Evolutionary conservation across 441 rosid species (phyloP), one percentile per base, ranked within the genome.

Genomic region (Gossypium lobatum): DNA sequence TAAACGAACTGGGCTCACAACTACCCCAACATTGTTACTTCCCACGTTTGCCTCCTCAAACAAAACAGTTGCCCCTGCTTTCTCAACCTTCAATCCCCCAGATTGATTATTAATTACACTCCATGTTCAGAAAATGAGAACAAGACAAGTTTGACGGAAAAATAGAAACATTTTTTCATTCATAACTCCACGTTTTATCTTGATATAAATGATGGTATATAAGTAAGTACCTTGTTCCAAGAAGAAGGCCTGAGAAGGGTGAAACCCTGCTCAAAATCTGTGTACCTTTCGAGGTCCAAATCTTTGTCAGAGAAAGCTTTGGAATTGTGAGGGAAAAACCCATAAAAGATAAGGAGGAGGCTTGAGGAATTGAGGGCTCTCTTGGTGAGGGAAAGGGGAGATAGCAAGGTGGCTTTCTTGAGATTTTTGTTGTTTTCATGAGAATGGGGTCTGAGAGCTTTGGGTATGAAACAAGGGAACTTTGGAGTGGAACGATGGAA

Each of bases 1-100:
- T 52, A 94, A 84, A 71, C 97, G 97, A 88, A 92, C 90, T n/a
- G 94, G 95, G 81, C 73, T 88, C 60, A 92, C 98, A 42, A 92
- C 94, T 55, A 92, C 90, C 68, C 98, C 97, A 16, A 89, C 70
- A 75, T 83, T 92, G 85, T 92, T 92, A 73, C 84, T 86, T 76
- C 89, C 88, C 64, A 80, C 84, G 34, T 73, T 82, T 54, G 80
- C 75, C 79, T 91, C 90, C 86, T 94, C 95, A 78, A 94, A 92
- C 72, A 94, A 82, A 77, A 75, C 93, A 4, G 85, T 86, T 8
- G 98, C 96, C 67, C 96, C 98, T 68, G 96, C 92, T 84, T 90
- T 93, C 16, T 92, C 97, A 78, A 90, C 89, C 98, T 91, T 78
- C 60, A 8, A 59, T 28, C 69, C 60, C 60, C 67, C 17, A 7